Evolutionary conservation across 2,329 filamentous ascomycete species (phyloP), one percentile per base, ranked within the genome.

Genomic region (Stagonosporopsis tanaceti): DNA sequence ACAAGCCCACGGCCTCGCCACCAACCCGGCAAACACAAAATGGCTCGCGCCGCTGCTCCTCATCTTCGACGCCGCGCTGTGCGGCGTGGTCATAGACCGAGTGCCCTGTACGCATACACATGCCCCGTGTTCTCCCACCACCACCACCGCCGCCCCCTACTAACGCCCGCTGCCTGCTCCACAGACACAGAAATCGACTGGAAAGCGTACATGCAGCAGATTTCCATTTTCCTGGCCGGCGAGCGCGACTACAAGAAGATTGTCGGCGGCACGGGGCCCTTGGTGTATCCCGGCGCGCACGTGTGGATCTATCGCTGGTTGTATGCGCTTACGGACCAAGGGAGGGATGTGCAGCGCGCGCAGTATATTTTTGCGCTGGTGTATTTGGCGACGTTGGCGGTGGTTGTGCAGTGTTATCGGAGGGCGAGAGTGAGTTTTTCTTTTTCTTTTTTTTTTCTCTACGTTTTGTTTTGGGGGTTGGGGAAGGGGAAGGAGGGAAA

Each of bases 101-200:
- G 84, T 97, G 56, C 88, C 93, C 38, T 97, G 93, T 96, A 81
- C 80, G 89, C n/a, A n/a, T n/a, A n/a, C n/a, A n/a, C n/a, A n/a
- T n/a, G n/a, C n/a, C n/a, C n/a, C n/a, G n/a, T n/a, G n/a, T n/a
- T n/a, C n/a, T n/a, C 30, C 12, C 30, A 52, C 42, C 34, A 44
- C 47, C 47, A 6, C n/a, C 8, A 17, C 7, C 14, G n/a, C n/a
- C n/a, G n/a, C n/a, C n/a, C 15, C 51, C n/a, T 47, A 27, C 48
- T 46, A 15, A 60, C n/a, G 20, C 20, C 20, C 20, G 20, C 20
- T 20, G 20, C 20, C 20, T 20, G 20, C 20, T 2, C 17, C 22
- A 40, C 65, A 91, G 95, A 99, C 75, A 99, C 95, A 40, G 95
- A 99, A 77, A 99, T 99, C 71, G 95, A 99, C 79, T 99, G 94